Evolutionary conservation across 345 rosid genomes (phyloP), one percentile per base, ranked within the genome.

Genomic region (Laguncularia racemosa): DNA sequence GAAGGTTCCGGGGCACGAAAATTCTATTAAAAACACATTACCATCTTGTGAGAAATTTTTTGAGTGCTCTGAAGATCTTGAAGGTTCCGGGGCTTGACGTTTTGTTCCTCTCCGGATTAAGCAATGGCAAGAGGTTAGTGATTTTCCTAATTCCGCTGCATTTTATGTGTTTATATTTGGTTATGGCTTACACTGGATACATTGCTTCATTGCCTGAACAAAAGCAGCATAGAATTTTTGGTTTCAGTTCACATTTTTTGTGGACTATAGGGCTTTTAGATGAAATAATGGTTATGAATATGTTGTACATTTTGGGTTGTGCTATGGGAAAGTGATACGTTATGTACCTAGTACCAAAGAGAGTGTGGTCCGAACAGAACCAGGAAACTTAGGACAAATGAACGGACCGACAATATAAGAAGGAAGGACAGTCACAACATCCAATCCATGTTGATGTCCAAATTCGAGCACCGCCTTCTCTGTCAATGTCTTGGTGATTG

Each of bases 331-430:
- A 15, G 28, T 33, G 28, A 26, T 46, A 44, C 9, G 12, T 21
- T 12, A 44, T 18, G 20, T 56, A 76, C 76, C 76, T 1, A 64
- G 56, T 10, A 74, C 46, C 70, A 72, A 21, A 56, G 69, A 66
- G 38, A 75, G 40, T 1, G 50, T 15, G 6, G 3, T 0, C 40
- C 67, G 52, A 3, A 75, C 59, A 0, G 78, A 73, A 12, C 20
- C 62, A 4, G 70, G 65, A 17, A 76, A 20, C 16, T 52, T 57
- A 13, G 67, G 72, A 18, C 74, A 76, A 16, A 75, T 59, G 46
- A 79, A 79, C 4, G 84, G 77, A 17, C 84, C 84, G 7, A 62
- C 55, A 18, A 68, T 56, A 14, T 19, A 52, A 13, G 77, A 0
- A 21, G 77, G 77, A 38, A 68, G 20, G 20, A 76, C 14, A 0